These are phyloP conservation scores for Cynara cardunculus DNA, from an alignment of 129 eudicot species.

Conservation along the genomic window DNA sequence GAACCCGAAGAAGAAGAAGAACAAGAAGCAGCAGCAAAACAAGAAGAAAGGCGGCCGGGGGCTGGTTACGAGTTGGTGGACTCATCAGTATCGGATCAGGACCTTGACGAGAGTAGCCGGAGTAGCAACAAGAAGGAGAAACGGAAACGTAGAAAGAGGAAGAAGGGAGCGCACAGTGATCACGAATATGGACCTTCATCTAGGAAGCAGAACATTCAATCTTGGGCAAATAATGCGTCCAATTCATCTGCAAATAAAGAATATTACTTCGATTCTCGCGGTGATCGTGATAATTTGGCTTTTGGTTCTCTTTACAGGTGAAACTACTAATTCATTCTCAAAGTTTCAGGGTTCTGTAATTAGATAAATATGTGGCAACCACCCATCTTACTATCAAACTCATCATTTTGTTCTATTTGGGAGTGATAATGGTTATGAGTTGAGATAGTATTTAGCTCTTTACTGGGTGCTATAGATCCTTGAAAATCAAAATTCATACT, in stretches of 20 bases:
- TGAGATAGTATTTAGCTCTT: not conserved
- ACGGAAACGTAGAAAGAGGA: constrained; percentile 33
- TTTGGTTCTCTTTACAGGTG: constrained; percentile 88
- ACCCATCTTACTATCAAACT: not conserved
- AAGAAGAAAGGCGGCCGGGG: constrained; percentile 24
- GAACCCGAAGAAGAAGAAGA: constrained; percentile 20
- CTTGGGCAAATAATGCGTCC: constrained; percentile 47
- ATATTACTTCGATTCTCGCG: constrained; percentile 85
- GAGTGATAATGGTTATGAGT: not conserved
- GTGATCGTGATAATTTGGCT: constrained; percentile 91
- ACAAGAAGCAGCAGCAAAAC: constrained; percentile 3
- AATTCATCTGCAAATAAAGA: constrained; percentile 34
- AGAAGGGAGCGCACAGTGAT: constrained; percentile 27
- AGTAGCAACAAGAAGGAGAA: constrained; percentile 27
- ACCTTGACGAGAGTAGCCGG: constrained; percentile 10
- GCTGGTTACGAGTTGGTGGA: constrained; percentile 56
- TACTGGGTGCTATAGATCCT: not conserved
- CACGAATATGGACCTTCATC: constrained; percentile 30
- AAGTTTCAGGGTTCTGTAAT: not conserved
- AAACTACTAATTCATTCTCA: not conserved
- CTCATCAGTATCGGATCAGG: constrained; percentile 46
- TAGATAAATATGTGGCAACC: not conserved
- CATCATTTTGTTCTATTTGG: not conserved
- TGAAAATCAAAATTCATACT: not conserved
- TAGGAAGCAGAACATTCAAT: constrained; percentile 50